phyloP scores from a whole-genome alignment of 2,329 filamentous ascomycete species.

The Arthrobotrys conoides region DNA sequence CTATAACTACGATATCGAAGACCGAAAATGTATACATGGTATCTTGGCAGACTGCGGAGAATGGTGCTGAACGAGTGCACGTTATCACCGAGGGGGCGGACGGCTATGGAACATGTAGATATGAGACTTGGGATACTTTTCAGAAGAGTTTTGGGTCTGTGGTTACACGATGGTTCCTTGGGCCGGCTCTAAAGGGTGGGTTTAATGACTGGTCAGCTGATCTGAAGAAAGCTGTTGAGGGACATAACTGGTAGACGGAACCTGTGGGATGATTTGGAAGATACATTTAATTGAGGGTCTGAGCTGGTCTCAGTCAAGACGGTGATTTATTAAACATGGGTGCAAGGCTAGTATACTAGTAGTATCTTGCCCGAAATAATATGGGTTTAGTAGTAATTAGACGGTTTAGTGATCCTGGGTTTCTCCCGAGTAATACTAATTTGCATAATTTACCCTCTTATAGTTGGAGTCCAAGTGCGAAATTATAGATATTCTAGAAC shows the following conservation, averaged over 20 bases:
- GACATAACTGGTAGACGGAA: conserved; percentile 27
- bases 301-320: conserved; percentile 2
- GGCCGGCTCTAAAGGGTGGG: conserved; percentile 13
- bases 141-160: conserved; percentile 28
- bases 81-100: conserved; percentile 46
- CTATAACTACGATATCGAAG: conserved; percentile 42
- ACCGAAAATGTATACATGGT: conserved; percentile 33
- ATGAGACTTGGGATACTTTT: conserved; percentile 54
- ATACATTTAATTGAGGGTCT: neutral
- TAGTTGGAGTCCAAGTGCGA: neutral
- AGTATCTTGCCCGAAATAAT: neutral
- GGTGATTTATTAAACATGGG: neutral
- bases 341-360: neutral
- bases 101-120: conserved; percentile 49
- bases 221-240: conserved; percentile 50
- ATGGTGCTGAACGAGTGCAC: conserved; percentile 41
- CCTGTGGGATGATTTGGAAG: neutral
- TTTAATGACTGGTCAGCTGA: conserved; percentile 52
- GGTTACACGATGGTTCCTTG: conserved; percentile 19
- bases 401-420: neutral
- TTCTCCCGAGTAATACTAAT: neutral
- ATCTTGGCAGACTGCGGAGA: conserved; percentile 14
- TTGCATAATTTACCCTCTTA: neutral
- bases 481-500: neutral
- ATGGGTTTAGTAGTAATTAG: neutral